phyloP scores from a whole-genome alignment of 192 early-diverging fungal species.

The Rhizophagus sp. region DNA sequence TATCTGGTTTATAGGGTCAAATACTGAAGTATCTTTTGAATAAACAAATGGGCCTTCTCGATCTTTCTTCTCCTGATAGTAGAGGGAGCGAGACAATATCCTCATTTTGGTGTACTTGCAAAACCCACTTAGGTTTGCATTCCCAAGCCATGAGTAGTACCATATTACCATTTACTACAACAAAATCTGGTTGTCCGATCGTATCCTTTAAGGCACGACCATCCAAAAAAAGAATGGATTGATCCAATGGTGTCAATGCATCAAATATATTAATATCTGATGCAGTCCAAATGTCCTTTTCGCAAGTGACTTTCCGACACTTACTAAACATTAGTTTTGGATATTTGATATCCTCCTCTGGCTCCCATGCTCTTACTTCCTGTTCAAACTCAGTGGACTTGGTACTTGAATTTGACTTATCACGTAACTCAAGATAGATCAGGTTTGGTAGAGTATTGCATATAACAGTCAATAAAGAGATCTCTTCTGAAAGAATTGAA shows the following conservation, averaged over 20 bases:
- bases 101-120: background rate
- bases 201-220: slow-evolving; percentile 6
- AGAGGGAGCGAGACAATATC: background rate
- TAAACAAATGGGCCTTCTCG: background rate
- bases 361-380: background rate
- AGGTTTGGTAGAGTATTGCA: background rate
- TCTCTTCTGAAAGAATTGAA: slow-evolving; percentile 2
- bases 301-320: background rate
- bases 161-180: background rate
- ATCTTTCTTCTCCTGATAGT: background rate
- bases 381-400: background rate
- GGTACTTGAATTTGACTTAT: background rate
- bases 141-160: background rate
- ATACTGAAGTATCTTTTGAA: background rate
- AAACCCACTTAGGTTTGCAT: background rate
- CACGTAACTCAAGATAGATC: background rate
- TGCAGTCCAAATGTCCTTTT: slow-evolving; percentile 3
- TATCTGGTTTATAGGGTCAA: background rate
- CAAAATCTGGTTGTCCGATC: background rate
- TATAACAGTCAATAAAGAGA: background rate
- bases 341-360: background rate
- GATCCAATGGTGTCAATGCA: background rate
- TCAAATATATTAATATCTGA: slow-evolving; percentile 1
- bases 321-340: background rate
- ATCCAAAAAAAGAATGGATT: slow-evolving; percentile 3